Evolutionary conservation across 2,329 filamentous ascomycete species (phyloP), one percentile per base, ranked within the genome.

Genomic region (Colletotrichum endophyticum): DNA sequence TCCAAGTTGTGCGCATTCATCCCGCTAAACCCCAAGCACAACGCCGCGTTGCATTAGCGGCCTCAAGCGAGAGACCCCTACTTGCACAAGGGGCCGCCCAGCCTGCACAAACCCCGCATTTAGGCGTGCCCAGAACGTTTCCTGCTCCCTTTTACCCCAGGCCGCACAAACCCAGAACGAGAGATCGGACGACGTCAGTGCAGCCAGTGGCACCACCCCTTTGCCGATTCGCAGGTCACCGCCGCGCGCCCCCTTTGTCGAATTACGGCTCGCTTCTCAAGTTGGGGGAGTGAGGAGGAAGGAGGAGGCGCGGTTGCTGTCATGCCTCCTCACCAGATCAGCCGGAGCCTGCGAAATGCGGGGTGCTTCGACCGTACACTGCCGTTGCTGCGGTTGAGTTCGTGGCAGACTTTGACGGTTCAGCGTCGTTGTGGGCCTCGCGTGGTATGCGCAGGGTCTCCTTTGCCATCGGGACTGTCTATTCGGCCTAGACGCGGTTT

Each of bases 51-150:
- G 72, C 57, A 66, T 64, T 57, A 73, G 70, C 16, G 49, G 19
- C 8, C 34, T 27, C 27, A 68, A 68, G 63, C 73, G 70, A 73
- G 39, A 56, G 70, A 59, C 59, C 73, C 70, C 49, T 64, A 74
- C 64, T 66, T 70, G 57, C 28, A 62, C 59, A 25, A 66, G 59
- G 44, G 64, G 70, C 15, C n/a, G 39, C 56, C 44, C 34, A 19
- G 44, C 27, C 39, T 76, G 73, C 73, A 69, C 32, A 30, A 61
- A n/a, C 73, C 74, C 74, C 74, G 74, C 74, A 69, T 70, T 76
- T 69, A 22, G 70, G 63, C 70, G 44, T 34, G 70, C 69, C 74
- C 64, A 76, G 74, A 70, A 64, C 74, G 62, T 53, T 53, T 53
- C 44, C 44, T 61, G 44, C 49, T 53, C 64, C n/a, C 53, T 72